Percentiles rank a stretch among this genome's conserved stretches.
Conservation (phyloP, 73 alveolate genomes). For the Durusdinium trenchii region DNA sequence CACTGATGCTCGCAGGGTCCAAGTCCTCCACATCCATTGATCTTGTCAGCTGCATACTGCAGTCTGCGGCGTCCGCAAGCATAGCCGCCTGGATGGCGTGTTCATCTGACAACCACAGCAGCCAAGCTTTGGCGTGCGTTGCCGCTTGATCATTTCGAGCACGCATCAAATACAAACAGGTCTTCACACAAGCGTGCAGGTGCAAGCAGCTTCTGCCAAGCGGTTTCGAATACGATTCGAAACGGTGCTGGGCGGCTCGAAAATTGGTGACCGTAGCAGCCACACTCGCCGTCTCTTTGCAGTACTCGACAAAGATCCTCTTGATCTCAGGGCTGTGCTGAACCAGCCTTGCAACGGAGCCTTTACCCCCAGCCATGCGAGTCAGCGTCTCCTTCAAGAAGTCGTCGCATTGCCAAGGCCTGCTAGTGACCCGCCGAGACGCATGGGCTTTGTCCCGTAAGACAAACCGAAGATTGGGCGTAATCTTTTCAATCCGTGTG, state of each 20-base stretch:
- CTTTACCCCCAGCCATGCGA: not conserved
- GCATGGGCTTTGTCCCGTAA: conserved; percentile 30
- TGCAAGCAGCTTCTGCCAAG: conserved; percentile 10
- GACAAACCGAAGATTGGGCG: conserved; percentile 4
- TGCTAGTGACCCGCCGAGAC: not conserved
- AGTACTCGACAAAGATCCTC: not conserved
- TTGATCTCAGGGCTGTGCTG: conserved; percentile 4
- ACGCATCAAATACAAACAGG: not conserved
- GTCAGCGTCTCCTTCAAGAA: not conserved
- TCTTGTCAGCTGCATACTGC: not conserved
- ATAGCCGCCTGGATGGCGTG: not conserved
- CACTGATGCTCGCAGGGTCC: not conserved
- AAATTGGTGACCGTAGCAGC: not conserved
- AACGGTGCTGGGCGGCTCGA: conserved; percentile 37
- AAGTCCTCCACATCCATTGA: not conserved
- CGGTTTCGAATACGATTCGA: not conserved
- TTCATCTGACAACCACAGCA: not conserved
- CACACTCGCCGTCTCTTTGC: not conserved
- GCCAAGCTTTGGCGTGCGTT: not conserved
- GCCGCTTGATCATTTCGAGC: not conserved
- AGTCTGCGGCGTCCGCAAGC: conserved; percentile 54
- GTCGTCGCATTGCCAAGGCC: conserved; percentile 15
- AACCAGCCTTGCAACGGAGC: not conserved
- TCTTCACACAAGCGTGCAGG: not conserved
- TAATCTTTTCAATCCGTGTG: not conserved